Conservation (phyloP, 1,284 basidiomycete genomes). For the Pisolithus thermaeus region DNA sequence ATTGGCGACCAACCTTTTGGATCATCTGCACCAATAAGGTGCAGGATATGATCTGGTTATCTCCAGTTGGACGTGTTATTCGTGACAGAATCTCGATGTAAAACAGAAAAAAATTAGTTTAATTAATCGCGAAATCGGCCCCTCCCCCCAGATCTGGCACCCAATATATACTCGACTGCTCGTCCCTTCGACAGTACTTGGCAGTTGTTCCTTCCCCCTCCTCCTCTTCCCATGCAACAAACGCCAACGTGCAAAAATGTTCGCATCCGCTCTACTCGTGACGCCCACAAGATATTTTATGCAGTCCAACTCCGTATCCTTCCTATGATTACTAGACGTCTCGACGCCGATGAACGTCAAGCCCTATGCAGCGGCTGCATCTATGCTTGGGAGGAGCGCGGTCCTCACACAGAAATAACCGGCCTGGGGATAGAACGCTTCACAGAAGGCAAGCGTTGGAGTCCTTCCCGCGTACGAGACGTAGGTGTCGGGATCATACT, state of each 20-base stretch:
- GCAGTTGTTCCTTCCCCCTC: slow-evolving; percentile 4
- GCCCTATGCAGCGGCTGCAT: slow-evolving; percentile 65
- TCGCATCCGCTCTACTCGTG: slow-evolving; percentile 69
- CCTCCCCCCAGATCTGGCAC: slow-evolving; percentile 28
- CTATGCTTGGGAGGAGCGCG: slow-evolving; percentile 81
- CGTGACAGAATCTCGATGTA: slow-evolving; percentile 17
- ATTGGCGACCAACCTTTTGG: slow-evolving; percentile 36
- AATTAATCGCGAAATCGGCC: slow-evolving; percentile 35
- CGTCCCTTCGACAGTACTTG: slow-evolving; percentile 10
- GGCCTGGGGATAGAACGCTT: slow-evolving; percentile 74
- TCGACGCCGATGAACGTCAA: slow-evolving; percentile 70
- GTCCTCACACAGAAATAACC: slow-evolving; percentile 68
- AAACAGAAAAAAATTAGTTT: slow-evolving; percentile 27
- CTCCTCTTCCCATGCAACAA: slow-evolving; percentile 44
- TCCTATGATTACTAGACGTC: slow-evolving; percentile 68
- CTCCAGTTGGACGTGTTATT: slow-evolving; percentile 18
- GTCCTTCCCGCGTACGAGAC: slow-evolving; percentile 71
- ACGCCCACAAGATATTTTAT: slow-evolving; percentile 77
- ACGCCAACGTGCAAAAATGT: slow-evolving; percentile 63
- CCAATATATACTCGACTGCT: slow-evolving; percentile 26
- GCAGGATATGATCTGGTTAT: slow-evolving; percentile 9
- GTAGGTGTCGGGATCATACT: slow-evolving; percentile 35
- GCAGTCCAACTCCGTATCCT: slow-evolving; percentile 60
- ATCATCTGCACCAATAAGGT: slow-evolving; percentile 33
- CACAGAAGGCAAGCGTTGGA: slow-evolving; percentile 76